Base-by-base conservation (phyloP, 768 basidiomycete genomes). In the Harrya chromipes region DNA sequence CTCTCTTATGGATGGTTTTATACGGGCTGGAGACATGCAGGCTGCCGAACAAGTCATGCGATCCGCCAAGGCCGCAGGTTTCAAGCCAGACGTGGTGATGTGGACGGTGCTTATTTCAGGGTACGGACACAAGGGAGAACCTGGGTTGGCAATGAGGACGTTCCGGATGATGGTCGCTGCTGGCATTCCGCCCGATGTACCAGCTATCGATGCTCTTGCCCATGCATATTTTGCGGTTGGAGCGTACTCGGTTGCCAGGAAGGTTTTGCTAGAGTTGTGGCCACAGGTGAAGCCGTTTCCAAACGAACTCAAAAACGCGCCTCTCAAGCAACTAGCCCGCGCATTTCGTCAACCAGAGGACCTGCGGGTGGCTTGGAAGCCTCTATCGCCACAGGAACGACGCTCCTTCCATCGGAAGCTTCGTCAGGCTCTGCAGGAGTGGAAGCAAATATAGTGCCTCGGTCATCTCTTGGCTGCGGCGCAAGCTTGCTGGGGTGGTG, bases 81-180 rank as follows among this genome's bases (percentile, higher is more conserved):
- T 85, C 50, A 65, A 71, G 20, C 79, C 83, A 19, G 82, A 83
- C 55, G 74, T 80, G 17, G 77, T 84, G 39, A 81, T 88, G 77
- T 87, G 83, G 72, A 91, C 90, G 21, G 82, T 85, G 53, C 75
- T 94, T 52, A 83, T 94, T 56, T 72, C 75, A 31, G 90, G 86
- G 3, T 78, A 84, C 64, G 85, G 80, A 19, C 79, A 80, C n/a
- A 73, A 74, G 44, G 77, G 79, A 13, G 68, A 81, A 27, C 79
- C 85, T 6, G 68, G 70, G 4, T 62, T 68, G 23, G 87, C 87
- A 0, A 66, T 78, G 55, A 67, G 64, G 27, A 68, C 74, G 21
- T 91, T 90, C 60, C 74, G 75, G 29, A 66, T 73, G 34, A 90
- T 93, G 87, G 55, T 87, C 12, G 67, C 71, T 3, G 66, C 70